Percentiles rank a stretch among this genome's conserved stretches.
Conservation (phyloP, 371 early-diverging fungal species). For the Parasitella parasitica region DNA sequence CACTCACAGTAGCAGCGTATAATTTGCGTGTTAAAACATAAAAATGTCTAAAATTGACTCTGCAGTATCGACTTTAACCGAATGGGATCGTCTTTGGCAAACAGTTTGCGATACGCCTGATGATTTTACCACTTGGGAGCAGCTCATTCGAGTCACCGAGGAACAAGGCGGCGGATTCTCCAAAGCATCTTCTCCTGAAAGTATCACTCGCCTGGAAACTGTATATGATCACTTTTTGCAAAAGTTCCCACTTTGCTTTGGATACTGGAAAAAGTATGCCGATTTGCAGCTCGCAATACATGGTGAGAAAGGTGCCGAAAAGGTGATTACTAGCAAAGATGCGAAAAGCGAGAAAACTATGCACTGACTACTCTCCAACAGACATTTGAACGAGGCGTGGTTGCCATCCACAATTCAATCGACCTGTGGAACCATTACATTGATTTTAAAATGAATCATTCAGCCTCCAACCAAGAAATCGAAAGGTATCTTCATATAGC, state of each 20-base stretch:
- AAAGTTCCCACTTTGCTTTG: slow-evolving; percentile 72
- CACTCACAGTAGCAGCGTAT: too few species aligned
- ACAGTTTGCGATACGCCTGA: slow-evolving; percentile 51
- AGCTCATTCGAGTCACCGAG: slow-evolving; percentile 54
- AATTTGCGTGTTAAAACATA: too few species aligned
- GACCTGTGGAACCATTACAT: slow-evolving; percentile 74
- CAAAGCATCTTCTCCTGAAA: slow-evolving; percentile 33
- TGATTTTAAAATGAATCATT: slow-evolving; percentile 53
- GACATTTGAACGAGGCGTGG: slow-evolving; percentile 67
- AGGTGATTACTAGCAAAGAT: slow-evolving; percentile 29
- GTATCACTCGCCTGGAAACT: slow-evolving; percentile 39
- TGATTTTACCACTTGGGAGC: slow-evolving; percentile 65
- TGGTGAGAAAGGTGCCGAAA: slow-evolving; percentile 57
- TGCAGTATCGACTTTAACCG: not conserved
- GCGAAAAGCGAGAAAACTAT: not conserved
- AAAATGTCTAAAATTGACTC: too few species aligned
- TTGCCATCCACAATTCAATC: slow-evolving; percentile 61
- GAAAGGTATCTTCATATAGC: slow-evolving; percentile 42
- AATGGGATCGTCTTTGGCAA: slow-evolving; percentile 55
- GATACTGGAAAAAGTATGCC: slow-evolving; percentile 78
- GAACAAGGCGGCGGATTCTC: slow-evolving; percentile 50
- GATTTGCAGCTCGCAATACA: slow-evolving; percentile 54
- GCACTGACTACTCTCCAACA: slow-evolving; percentile 18
- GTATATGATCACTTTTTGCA: slow-evolving; percentile 64
- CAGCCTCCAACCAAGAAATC: slow-evolving; percentile 48